These are phyloP conservation scores for Pyrenula massariospora DNA, from an alignment of 495 filamentous ascomycete genomes.

Conservation along the genomic window DNA sequence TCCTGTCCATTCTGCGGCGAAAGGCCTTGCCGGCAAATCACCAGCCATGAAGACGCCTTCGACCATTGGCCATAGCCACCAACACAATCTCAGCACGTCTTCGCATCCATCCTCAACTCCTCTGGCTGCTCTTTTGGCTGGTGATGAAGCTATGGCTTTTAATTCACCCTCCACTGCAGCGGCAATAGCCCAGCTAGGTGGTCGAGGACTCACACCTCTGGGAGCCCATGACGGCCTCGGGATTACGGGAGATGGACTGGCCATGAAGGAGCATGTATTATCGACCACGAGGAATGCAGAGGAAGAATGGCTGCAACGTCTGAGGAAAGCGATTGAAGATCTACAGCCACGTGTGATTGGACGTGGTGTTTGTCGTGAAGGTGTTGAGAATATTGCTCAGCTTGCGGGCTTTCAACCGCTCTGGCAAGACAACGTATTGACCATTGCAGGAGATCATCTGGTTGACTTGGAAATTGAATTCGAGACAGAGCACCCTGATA, in stretches of 20 bases:
- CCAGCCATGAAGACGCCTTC: slow-evolving; percentile 32
- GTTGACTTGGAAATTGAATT: slow-evolving; percentile 42
- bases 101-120: slow-evolving; percentile 32
- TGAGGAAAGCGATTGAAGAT: slow-evolving; percentile 30
- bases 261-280: slow-evolving; percentile 29
- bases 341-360: slow-evolving; percentile 31
- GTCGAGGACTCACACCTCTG: slow-evolving; percentile 30
- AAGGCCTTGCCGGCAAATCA: slow-evolving; percentile 31
- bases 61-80: slow-evolving; percentile 20
- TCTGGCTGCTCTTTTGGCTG: slow-evolving; percentile 17
- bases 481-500: slow-evolving; percentile 23
- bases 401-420: slow-evolving; percentile 64
- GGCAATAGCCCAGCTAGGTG: slow-evolving; percentile 25
- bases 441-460: slow-evolving; percentile 53
- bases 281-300: slow-evolving; percentile 33
- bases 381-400: slow-evolving; percentile 63
- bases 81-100: slow-evolving; percentile 16
- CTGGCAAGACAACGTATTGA: slow-evolving; percentile 57
- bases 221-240: slow-evolving; percentile 28
- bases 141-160: slow-evolving; percentile 31
- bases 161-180: slow-evolving; percentile 34
- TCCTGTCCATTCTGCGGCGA: slow-evolving; percentile 25
- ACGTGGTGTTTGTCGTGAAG: slow-evolving; percentile 61
- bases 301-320: slow-evolving; percentile 41
- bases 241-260: slow-evolving; percentile 27